phyloP scores from a whole-genome alignment of 179 eudicot genomes.

The Spergularia azorica region DNA sequence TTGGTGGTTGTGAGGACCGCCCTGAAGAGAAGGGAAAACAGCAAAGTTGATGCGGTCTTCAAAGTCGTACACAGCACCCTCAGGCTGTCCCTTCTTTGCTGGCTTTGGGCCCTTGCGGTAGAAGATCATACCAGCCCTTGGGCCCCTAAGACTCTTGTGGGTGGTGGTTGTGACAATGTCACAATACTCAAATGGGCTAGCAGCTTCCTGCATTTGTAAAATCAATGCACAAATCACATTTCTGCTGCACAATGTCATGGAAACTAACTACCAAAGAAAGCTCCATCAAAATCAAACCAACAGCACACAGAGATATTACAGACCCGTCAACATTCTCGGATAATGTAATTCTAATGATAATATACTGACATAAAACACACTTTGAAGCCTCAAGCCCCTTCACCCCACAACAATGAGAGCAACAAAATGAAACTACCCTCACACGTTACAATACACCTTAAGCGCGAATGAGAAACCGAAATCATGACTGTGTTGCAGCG shows the following conservation, averaged over 20 bases:
- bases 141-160: slow-evolving; percentile 90
- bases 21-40: slow-evolving; percentile 89
- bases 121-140: slow-evolving; percentile 95
- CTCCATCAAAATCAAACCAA: background rate
- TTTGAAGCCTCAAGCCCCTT: background rate
- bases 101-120: slow-evolving; percentile 94
- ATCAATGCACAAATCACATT: slow-evolving; percentile 3
- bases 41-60: slow-evolving; percentile 93
- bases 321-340: background rate
- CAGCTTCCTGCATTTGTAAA: slow-evolving; percentile 63
- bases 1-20: slow-evolving; percentile 95
- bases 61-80: slow-evolving; percentile 80
- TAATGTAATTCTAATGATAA: too few species aligned
- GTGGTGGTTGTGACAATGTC: slow-evolving; percentile 89
- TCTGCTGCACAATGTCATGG: background rate
- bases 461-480: background rate
- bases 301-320: background rate
- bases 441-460: background rate
- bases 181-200: slow-evolving; percentile 84
- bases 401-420: background rate
- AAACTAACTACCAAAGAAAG: background rate
- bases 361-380: too few species aligned
- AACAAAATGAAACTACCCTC: background rate
- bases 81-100: slow-evolving; percentile 95
- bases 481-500: background rate